Percentiles rank a stretch among this genome's conserved stretches.
Conservation (phyloP, 371 early-diverging fungal genomes). For the Lichtheimia hyalospora region DNA sequence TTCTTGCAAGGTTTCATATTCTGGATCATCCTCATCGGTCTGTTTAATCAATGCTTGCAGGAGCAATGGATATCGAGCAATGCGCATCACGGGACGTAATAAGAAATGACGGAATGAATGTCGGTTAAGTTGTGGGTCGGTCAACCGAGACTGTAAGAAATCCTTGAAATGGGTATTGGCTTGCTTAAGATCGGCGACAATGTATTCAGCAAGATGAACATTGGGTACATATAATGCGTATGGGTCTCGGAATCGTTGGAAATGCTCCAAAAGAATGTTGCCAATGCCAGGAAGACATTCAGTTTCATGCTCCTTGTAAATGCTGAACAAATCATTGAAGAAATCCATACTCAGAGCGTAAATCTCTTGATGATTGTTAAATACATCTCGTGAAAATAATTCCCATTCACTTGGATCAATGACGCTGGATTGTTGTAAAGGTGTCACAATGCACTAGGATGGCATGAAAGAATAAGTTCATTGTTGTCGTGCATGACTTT, state of each 20-base stretch:
- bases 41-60: constrained; percentile 76
- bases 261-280: constrained; percentile 72
- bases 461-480: neutral
- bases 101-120: constrained; percentile 46
- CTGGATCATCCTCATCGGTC: constrained; percentile 74
- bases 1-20: constrained; percentile 66
- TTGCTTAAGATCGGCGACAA: constrained; percentile 56
- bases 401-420: constrained; percentile 56
- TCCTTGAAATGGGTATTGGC: constrained; percentile 48
- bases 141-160: constrained; percentile 6
- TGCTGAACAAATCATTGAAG: constrained; percentile 54
- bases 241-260: constrained; percentile 61
- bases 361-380: constrained; percentile 74
- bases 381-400: constrained; percentile 71
- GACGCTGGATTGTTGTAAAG: constrained; percentile 6
- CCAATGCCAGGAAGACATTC: constrained; percentile 73
- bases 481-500: neutral
- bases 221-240: constrained; percentile 81
- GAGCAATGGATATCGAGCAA: constrained; percentile 81
- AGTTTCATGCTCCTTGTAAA: constrained; percentile 54
- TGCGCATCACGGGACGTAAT: constrained; percentile 67
- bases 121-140: constrained; percentile 3
- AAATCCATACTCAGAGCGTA: constrained; percentile 67
- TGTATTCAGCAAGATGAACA: constrained; percentile 73
- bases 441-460: constrained; percentile 13